These are phyloP conservation scores for Lumnitzera littorea DNA, from an alignment of 345 rosid species.

Conservation along the genomic window DNA sequence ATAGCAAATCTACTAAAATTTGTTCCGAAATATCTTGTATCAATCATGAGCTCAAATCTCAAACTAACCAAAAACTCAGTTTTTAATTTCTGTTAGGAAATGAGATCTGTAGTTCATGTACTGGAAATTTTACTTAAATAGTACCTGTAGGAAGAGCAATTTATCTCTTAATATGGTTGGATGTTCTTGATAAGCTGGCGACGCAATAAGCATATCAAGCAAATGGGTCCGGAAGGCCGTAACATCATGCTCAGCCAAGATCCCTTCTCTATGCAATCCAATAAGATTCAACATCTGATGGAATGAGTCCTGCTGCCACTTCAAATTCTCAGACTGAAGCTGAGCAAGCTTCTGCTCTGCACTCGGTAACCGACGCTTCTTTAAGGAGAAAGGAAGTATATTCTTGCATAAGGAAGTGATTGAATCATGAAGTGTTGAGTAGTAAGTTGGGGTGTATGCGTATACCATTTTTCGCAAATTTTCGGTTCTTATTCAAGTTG, in stretches of 20 bases:
- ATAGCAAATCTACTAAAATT: too few species aligned
- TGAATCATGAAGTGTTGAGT: conserved; percentile 68
- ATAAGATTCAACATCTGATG: conserved; percentile 66
- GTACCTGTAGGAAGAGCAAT: conserved; percentile 66
- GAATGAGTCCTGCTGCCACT: conserved; percentile 80
- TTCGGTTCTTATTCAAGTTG: too few species aligned
- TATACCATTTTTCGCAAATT: conserved; percentile 34
- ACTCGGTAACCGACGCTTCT: conserved; percentile 42
- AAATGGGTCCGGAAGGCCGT: conserved; percentile 47
- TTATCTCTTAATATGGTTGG: conserved; percentile 49
- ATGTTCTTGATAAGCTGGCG: conserved; percentile 47
- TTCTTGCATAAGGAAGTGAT: conserved; percentile 74
- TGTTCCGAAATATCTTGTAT: too few species aligned
- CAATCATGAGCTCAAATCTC: too few species aligned
- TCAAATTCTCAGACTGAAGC: conserved; percentile 68
- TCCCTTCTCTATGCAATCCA: conserved; percentile 66
- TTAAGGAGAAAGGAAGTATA: conserved; percentile 62
- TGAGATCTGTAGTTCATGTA: too few species aligned
- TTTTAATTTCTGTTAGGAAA: too few species aligned
- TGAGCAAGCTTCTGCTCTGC: conserved; percentile 46
- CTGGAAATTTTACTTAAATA: too few species aligned
- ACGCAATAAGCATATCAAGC: conserved; percentile 52
- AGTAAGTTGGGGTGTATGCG: conserved; percentile 64
- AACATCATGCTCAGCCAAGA: conserved; percentile 45
- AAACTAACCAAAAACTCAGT: too few species aligned